Base-by-base conservation (phyloP, 345 rosid genomes). In the Citrus sinensis region DNA sequence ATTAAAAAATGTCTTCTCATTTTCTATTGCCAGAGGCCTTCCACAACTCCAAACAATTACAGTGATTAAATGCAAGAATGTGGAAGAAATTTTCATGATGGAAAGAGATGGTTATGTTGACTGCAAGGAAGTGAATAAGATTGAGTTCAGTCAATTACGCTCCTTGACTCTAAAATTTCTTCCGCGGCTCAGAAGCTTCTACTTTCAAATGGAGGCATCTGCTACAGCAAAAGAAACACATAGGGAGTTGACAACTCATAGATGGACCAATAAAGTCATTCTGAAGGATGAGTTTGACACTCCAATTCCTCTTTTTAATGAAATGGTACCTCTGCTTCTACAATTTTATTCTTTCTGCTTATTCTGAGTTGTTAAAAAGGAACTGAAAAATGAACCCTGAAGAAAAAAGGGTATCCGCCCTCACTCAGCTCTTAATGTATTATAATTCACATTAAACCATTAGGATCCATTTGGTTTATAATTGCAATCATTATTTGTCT, bases 1-100 rank as follows among this genome's bases (percentile, higher is more conserved):
- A 20, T 64, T 84, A 79, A 78, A 60, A 74, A 58, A 67, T 10
- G 16, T 86, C 22, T 76, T 82, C 76, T 66, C 81, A 11, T 67
- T 75, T n/a, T 71, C 84, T 49, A 22, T 74, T 27, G 76, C 61
- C 0, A 68, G 62, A 20, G 14, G 34, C 27, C 64, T 82, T 29
- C 58, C 54, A 10, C 62, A 39, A 4, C 71, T 82, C 13, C 73
- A 78, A 40, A 70, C 65, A 16, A 13, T 82, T 29, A 42, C 62
- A 1, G 61, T 82, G 16, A 35, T 5, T 3, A 65, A 35, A 2
- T 82, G 84, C 67, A 35, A 34, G 6, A 37, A 11, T 1, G 1
- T 69, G 0, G 10, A 29, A 69, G 20, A 76, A 58, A 69, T 69
- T 40, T 69, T 69, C 27, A 27, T 39, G 77, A 58, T 64, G 80